phyloP scores from a whole-genome alignment of 441 rosid species.

The Caryocar brasiliense region DNA sequence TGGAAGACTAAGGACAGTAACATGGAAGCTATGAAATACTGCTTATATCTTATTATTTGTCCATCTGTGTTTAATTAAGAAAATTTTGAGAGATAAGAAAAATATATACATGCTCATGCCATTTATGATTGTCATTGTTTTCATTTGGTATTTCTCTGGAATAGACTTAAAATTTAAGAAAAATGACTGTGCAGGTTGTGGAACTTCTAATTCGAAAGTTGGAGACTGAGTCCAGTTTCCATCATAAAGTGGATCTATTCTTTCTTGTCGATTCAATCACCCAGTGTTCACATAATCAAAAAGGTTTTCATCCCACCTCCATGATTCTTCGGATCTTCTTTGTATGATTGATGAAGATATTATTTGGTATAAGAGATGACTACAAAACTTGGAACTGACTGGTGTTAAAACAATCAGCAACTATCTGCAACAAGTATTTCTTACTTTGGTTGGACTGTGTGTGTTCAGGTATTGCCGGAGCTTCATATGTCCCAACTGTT shows the following conservation, averaged over 20 bases:
- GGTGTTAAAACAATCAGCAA: too few species aligned
- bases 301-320: constrained; percentile 42
- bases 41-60: not conserved
- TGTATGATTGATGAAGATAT: not conserved
- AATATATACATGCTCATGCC: too few species aligned
- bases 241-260: constrained; percentile 84
- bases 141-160: constrained; percentile 6
- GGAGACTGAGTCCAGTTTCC: constrained; percentile 78
- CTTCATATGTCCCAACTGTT: constrained; percentile 78
- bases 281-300: constrained; percentile 88
- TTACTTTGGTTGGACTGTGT: not conserved
- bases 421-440: not conserved
- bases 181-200: constrained; percentile 63
- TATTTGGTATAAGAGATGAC: not conserved
- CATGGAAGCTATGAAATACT: not conserved
- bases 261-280: constrained; percentile 96
- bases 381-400: not conserved
- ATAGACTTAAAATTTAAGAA: constrained; percentile 8
- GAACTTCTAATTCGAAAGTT: constrained; percentile 83
- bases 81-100: too few species aligned
- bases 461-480: constrained; percentile 75
- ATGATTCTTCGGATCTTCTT: not conserved
- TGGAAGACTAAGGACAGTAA: not conserved
- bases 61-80: too few species aligned
- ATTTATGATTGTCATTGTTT: too few species aligned